Evolutionary conservation across 352 stramenopile species (phyloP).

Genomic region (Phytopythium cucurbitacearum): DNA sequence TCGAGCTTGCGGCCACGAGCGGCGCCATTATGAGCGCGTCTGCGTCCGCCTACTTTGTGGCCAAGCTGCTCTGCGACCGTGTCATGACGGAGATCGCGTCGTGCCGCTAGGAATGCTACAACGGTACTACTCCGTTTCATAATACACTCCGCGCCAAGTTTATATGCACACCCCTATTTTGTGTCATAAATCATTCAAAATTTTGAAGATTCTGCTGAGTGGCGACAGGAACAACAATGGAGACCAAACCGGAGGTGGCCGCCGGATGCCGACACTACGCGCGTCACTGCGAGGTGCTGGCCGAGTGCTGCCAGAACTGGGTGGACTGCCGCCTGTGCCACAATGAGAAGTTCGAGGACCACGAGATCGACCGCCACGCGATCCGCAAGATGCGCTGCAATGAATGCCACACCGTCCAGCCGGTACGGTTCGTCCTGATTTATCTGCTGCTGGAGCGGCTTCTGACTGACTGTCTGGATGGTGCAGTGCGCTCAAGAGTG

Average conservation of each 20-base stretch:
- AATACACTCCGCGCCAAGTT: too few relatives aligned
- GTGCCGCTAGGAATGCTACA: too few relatives aligned
- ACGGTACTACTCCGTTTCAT: too few relatives aligned
- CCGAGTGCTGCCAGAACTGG: conserved; percentile 72
- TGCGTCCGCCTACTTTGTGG: too few relatives aligned
- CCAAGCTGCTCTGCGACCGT: too few relatives aligned
- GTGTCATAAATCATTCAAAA: too few relatives aligned
- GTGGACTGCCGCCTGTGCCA: conserved; percentile 74
- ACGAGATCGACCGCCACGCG: conserved; percentile 75
- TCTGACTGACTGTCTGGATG: conserved; percentile 1
- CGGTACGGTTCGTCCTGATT: conserved; percentile 23
- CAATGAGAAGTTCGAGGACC: conserved; percentile 44
- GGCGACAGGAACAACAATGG: not conserved
- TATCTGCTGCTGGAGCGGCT: not conserved
- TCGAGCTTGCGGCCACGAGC: too few relatives aligned
- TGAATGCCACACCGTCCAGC: conserved; percentile 50
- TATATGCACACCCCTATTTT: too few relatives aligned
- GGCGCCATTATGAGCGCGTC: too few relatives aligned
- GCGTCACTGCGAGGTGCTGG: conserved; percentile 59
- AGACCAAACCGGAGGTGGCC: not conserved
- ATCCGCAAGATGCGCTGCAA: conserved; percentile 69
- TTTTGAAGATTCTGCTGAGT: too few relatives aligned
- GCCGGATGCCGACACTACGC: conserved; percentile 54
- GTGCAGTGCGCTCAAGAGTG: conserved; percentile 53
- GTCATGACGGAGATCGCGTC: too few relatives aligned